These are phyloP conservation scores for Diaporthe amygdali DNA, from an alignment of 2,329 filamentous ascomycete genomes.

Conservation along the genomic window DNA sequence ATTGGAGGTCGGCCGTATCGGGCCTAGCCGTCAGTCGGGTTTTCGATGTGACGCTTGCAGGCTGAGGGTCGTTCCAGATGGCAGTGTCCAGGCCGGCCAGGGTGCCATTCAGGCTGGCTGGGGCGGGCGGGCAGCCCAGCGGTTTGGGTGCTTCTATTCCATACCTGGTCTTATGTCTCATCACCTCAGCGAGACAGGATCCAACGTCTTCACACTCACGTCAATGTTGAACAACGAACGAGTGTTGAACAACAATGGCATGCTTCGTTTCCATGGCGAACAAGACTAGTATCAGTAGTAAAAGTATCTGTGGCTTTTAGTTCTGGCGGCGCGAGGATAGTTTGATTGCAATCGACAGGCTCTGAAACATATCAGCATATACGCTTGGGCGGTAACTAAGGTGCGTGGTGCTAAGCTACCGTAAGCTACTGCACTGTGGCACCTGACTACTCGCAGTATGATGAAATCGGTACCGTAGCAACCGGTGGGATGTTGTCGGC, in stretches of 20 bases:
- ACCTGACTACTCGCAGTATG: not conserved
- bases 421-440: no score
- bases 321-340: not conserved
- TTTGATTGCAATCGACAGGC: conserved; percentile 10
- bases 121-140: not conserved
- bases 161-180: not conserved
- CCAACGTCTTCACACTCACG: no score
- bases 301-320: not conserved
- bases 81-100: not conserved
- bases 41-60: not conserved
- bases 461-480: not conserved
- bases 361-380: conserved; percentile 6
- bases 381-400: not conserved
- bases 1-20: not conserved
- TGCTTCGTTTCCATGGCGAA: not conserved
- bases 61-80: not conserved
- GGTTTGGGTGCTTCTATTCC: not conserved
- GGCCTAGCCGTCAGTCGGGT: not conserved
- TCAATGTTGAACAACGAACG: no score
- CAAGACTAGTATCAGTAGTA: not conserved
- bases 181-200: not conserved
- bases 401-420: no score
- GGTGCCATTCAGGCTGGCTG: not conserved
- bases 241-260: not conserved
- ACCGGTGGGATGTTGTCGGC: not conserved